Evolutionary conservation across 192 early-diverging fungal species (phyloP), one percentile per base, ranked within the genome.

Genomic region (Coemansia sp.): DNA sequence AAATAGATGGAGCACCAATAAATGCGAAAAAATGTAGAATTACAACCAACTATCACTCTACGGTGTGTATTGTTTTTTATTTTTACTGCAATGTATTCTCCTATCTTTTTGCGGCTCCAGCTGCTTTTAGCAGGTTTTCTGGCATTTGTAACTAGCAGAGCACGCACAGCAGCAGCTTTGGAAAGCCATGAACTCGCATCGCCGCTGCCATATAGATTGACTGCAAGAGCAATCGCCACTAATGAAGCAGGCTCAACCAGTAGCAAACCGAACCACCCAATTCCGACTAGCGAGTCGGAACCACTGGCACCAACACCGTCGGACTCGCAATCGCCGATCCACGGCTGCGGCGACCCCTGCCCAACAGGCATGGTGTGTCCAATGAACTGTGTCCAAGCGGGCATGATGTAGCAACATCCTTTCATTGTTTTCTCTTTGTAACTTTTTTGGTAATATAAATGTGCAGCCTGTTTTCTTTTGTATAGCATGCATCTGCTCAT

Each of bases 351-450:
- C 4, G 23, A 34, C 3, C 29, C 31, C 16, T 56, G 53, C 7
- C 53, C 53, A 33, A 34, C 26, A 29, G 53, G 29, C 16, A 56
- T 56, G 53, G 53, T 33, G 0, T 56, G 53, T 30, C 53, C 53
- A 2, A 56, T 56, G 53, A 12, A 33, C 26, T 56, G 53, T 18
- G 10, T 56, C 53, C 53, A 31, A 33, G 53, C 26, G 9, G 31
- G 8, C 18, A n/a, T 34, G 52, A 2, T 28, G 16, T 55, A 48
- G 45, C 4, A 18, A 48, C 20, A 48, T 25, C n/a, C n/a, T n/a
- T n/a, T n/a, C n/a, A n/a, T n/a, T n/a, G n/a, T n/a, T n/a, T 23
- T 48, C 18, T 7, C 45, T 48, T 23, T 48, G 2, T 25, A 3
- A 3, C 9, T 48, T 48, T 7, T 3, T 4, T 45, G 3, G 16